Evolutionary conservation across 163 green algal species (phyloP).

Genomic region (Chlamydomonas reinhardtii): DNA sequence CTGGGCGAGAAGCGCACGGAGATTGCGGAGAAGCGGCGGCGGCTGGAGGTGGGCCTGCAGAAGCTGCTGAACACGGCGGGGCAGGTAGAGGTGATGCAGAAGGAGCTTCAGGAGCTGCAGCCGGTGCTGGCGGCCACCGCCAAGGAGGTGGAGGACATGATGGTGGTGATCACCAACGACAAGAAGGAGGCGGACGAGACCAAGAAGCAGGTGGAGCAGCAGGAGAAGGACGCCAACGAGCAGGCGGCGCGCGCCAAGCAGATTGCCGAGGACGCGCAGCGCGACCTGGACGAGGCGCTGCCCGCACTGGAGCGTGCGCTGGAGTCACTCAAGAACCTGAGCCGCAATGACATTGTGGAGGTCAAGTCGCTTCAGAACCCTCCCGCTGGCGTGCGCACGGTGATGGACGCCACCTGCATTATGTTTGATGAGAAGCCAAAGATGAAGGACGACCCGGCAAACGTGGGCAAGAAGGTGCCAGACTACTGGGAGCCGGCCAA

Average conservation of each 20-base stretch:
- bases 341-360: slow-evolving; percentile 79
- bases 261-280: slow-evolving; percentile 74
- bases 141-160: slow-evolving; percentile 88
- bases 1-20: slow-evolving; percentile 79
- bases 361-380: slow-evolving; percentile 84
- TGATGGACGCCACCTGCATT: slow-evolving; percentile 90
- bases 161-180: slow-evolving; percentile 86
- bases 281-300: slow-evolving; percentile 84
- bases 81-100: slow-evolving; percentile 82
- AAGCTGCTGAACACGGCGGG: slow-evolving; percentile 82
- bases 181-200: slow-evolving; percentile 82
- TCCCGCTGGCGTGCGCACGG: slow-evolving; percentile 80
- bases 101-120: slow-evolving; percentile 85
- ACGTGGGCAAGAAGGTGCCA: slow-evolving; percentile 63
- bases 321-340: slow-evolving; percentile 81
- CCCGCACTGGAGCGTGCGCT: slow-evolving; percentile 84
- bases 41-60: slow-evolving; percentile 81
- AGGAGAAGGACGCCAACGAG: slow-evolving; percentile 84
- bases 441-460: slow-evolving; percentile 81
- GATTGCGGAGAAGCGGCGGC: slow-evolving; percentile 66
- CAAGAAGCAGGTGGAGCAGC: slow-evolving; percentile 66
- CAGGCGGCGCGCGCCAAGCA: slow-evolving; percentile 76
- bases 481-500: slow-evolving; percentile 78
- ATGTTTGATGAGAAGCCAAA: slow-evolving; percentile 91
- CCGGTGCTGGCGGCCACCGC: slow-evolving; percentile 80